These are phyloP conservation scores for Xylogone sp. DNA, from an alignment of 2,329 filamentous ascomycete species.

Conservation along the genomic window DNA sequence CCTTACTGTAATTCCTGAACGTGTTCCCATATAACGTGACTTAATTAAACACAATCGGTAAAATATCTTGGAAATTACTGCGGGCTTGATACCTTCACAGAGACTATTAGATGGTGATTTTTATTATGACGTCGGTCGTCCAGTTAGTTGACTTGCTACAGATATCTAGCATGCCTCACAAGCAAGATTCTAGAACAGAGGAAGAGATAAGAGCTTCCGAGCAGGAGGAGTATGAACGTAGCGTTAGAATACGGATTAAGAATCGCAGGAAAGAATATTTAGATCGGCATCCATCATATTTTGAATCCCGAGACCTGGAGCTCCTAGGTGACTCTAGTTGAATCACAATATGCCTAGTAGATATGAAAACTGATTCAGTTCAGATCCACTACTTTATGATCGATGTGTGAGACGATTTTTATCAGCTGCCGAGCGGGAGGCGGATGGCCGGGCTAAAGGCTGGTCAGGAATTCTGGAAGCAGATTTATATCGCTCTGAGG, in stretches of 20 bases:
- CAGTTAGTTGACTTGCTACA: neutral
- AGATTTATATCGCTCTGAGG: conserved; percentile 30
- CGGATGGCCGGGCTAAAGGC: conserved; percentile 29
- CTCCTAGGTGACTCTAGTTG: conserved; percentile 21
- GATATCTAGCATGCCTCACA: conserved; percentile 21
- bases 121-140: neutral
- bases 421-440: conserved; percentile 28
- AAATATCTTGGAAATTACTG: neutral
- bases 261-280: conserved; percentile 30
- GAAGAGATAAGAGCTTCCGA: neutral
- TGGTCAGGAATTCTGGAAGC: conserved; percentile 31
- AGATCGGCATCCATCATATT: conserved; percentile 29
- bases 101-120: neutral
- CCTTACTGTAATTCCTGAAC: neutral
- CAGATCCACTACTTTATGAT: conserved; percentile 32
- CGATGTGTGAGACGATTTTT: conserved; percentile 29
- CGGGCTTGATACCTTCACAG: neutral
- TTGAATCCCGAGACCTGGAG: conserved; percentile 28
- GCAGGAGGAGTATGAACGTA: conserved; percentile 9
- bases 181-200: conserved; percentile 9
- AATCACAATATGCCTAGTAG: neutral
- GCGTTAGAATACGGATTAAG: conserved; percentile 23
- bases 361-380: conserved; percentile 9
- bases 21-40: neutral
- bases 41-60: neutral